These are phyloP conservation scores for Boletus semigastroideus DNA, from an alignment of 1,284 basidiomycete species.

Conservation along the genomic window DNA sequence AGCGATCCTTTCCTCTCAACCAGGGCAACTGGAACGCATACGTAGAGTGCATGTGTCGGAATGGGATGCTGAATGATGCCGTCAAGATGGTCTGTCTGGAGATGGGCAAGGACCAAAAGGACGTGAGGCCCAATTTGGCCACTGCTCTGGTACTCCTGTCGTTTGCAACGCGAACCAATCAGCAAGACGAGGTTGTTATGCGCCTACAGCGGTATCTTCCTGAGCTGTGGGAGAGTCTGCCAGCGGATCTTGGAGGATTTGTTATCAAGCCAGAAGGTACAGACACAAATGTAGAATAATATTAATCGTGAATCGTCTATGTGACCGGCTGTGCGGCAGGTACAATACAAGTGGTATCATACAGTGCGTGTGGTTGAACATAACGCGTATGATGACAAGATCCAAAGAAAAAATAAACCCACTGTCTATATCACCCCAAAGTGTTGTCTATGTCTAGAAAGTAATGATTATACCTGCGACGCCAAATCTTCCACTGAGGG, in stretches of 20 bases:
- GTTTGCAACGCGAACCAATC: constrained; percentile 46
- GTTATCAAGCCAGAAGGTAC: constrained; percentile 19
- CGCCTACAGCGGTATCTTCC: constrained; percentile 55
- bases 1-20: constrained; percentile 54
- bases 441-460: constrained; percentile 11
- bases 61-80: constrained; percentile 68
- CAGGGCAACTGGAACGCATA: constrained; percentile 75
- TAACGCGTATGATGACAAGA: constrained; percentile 35
- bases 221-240: constrained; percentile 49
- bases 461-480: constrained; percentile 18
- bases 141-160: constrained; percentile 53
- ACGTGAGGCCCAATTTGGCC: constrained; percentile 46
- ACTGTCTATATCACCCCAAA: constrained; percentile 18
- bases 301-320: constrained; percentile 15
- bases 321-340: constrained; percentile 4
- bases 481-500: constrained; percentile 80
- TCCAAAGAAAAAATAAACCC: constrained; percentile 41
- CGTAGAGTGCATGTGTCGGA: constrained; percentile 85
- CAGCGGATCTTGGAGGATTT: constrained; percentile 19
- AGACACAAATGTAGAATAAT: constrained; percentile 7
- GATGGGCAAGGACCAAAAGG: constrained; percentile 51
- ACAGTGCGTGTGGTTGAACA: constrained; percentile 39
- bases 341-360: constrained; percentile 29
- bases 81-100: constrained; percentile 61
- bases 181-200: constrained; percentile 45